These are phyloP conservation scores for Ascochyta clinopodiicola DNA, from an alignment of 2,329 filamentous ascomycete genomes.

Conservation along the genomic window DNA sequence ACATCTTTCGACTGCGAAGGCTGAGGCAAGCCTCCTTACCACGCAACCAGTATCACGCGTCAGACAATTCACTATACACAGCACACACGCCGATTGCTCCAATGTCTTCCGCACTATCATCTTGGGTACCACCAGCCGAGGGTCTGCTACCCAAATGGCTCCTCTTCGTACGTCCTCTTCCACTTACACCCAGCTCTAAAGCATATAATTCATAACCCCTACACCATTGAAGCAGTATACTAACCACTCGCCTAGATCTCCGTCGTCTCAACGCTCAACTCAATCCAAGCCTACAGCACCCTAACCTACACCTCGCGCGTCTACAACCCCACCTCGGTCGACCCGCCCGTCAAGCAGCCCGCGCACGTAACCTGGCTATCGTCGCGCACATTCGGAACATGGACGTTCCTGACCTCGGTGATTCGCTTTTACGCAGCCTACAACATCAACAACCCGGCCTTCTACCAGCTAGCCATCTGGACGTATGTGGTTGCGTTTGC, in stretches of 20 bases:
- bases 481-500: slow-evolving; percentile 78
- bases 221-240: background rate
- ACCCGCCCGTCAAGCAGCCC: slow-evolving; percentile 46
- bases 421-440: slow-evolving; percentile 85
- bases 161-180: slow-evolving; percentile 60
- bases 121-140: slow-evolving; percentile 50
- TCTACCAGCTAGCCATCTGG: slow-evolving; percentile 83
- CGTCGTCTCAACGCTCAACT: slow-evolving; percentile 82
- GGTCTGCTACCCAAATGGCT: slow-evolving; percentile 71
- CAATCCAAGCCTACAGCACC: slow-evolving; percentile 80
- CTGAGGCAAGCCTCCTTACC: too few species aligned
- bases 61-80: background rate
- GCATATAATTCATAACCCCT: background rate
- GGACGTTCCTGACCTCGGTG: slow-evolving; percentile 79
- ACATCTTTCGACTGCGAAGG: background rate
- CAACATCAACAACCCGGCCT: slow-evolving; percentile 71
- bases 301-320: slow-evolving; percentile 84
- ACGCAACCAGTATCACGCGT: too few species aligned
- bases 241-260: slow-evolving; percentile 67
- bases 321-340: slow-evolving; percentile 69
- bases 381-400: slow-evolving; percentile 83
- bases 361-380: slow-evolving; percentile 74
- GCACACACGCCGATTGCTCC: background rate
- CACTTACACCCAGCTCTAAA: background rate
- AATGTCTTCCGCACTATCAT: slow-evolving; percentile 8